phyloP scores from a whole-genome alignment of 1,284 basidiomycete species.

The Austroboletus rostrupii region DNA sequence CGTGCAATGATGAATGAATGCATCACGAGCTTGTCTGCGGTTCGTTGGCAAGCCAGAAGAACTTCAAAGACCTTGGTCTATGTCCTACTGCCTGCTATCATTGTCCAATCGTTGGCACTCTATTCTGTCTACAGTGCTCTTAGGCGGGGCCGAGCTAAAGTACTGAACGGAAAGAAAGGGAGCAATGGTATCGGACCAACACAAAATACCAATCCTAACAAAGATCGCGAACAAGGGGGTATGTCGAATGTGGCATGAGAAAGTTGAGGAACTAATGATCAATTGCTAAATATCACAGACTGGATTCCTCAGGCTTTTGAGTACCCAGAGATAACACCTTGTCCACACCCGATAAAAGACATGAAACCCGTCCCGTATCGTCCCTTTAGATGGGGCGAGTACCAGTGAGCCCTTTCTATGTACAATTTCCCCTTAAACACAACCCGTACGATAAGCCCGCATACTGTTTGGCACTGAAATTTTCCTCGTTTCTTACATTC shows the following conservation, averaged over 20 bases:
- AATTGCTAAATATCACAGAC: constrained; percentile 29
- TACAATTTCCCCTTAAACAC: background rate
- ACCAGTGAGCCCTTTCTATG: constrained; percentile 45
- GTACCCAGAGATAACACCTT: constrained; percentile 48
- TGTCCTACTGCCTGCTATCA: constrained; percentile 13
- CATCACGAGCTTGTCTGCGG: background rate
- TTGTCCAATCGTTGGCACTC: constrained; percentile 14
- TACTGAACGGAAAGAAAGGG: background rate
- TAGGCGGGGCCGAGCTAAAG: constrained; percentile 6
- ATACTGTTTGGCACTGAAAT: background rate
- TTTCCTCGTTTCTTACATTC: background rate
- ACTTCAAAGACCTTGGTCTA: constrained; percentile 3
- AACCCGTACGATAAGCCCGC: background rate
- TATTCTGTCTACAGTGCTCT: constrained; percentile 16
- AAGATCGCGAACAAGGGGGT: constrained; percentile 28
- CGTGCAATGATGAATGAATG: background rate
- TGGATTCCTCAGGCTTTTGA: constrained; percentile 49
- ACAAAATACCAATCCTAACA: constrained; percentile 18
- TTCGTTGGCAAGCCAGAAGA: background rate
- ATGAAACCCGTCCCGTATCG: constrained; percentile 60
- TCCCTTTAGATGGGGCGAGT: constrained; percentile 63
- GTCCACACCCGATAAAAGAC: constrained; percentile 36
- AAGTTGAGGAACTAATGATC: background rate
- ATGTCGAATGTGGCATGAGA: constrained; percentile 4
- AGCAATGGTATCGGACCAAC: background rate